Evolutionary conservation across 306 rosid species (phyloP), one percentile per base, ranked within the genome.

Genomic region (Vigna hirtella): DNA sequence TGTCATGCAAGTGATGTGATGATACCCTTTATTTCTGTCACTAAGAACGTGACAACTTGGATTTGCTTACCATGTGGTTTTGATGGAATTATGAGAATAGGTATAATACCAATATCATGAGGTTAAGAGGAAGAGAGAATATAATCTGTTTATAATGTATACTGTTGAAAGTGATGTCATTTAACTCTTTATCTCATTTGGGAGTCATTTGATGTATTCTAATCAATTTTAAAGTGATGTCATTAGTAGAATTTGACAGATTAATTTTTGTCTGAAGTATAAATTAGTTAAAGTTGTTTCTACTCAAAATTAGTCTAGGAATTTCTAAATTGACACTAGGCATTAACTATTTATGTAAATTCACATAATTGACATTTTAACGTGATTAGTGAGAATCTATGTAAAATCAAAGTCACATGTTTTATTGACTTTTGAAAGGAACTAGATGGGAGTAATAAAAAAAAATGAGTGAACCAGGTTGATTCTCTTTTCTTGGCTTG

Each of bases 1-100:
- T 28, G 65, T 22, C 65, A 32, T 15, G 59, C 66, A 42, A 52
- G 72, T 61, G 65, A 67, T 17, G 61, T 20, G 77, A 30, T 66
- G 5, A 15, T 30, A 57, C 64, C 63, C 50, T 78, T 64, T 42
- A 16, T 47, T 65, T 70, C 7, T 1, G 52, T 10, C 52, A 32
- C 40, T 69, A 49, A 47, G 80, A 58, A 5, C 15, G 65, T 58
- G 72, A 52, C 16, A 56, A 61, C 38, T 47, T 13, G 3, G 67
- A 56, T 36, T 61, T 56, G 26, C 62, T n/a, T 47, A 2, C 63
- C 50, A 53, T 26, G 49, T 17, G 45, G 56, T 17, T 80, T n/a
- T 67, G 70, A 64, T 64, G 48, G 45, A 34, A 4, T 13, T 58
- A 13, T 58, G 38, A 58, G 65, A 58, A 26, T 58, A 26, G 32